Conservation (phyloP, 257 asterid genomes). For the Nicotiana tabacum region DNA sequence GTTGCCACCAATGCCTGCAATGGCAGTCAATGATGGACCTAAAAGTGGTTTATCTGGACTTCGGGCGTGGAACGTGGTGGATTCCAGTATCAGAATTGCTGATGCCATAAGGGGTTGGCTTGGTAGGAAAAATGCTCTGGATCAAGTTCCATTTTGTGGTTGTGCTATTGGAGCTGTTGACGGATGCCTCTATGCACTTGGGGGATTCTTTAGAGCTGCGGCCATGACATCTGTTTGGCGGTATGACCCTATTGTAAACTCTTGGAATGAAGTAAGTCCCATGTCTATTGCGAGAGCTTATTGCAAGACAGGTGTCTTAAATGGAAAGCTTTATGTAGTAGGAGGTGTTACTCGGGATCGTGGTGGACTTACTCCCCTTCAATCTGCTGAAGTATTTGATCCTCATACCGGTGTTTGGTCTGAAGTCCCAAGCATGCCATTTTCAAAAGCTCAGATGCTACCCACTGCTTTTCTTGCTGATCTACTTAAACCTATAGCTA, state of each 20-base stretch:
- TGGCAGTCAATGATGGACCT: constrained; percentile 32
- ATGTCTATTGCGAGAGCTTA: constrained; percentile 82
- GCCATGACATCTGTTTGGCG: constrained; percentile 62
- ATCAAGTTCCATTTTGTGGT: constrained; percentile 75
- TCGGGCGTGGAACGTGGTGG: constrained; percentile 53
- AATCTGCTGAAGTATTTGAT: constrained; percentile 84
- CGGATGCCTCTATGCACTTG: constrained; percentile 72
- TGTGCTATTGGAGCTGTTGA: constrained; percentile 74
- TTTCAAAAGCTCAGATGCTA: constrained; percentile 72
- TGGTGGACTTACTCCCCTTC: constrained; percentile 76
- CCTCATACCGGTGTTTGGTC: constrained; percentile 69
- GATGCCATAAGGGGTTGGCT: constrained; percentile 67
- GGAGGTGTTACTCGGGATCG: constrained; percentile 86
- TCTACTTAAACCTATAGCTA: constrained; percentile 86
- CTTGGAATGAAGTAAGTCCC: constrained; percentile 69
- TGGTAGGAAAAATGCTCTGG: constrained; percentile 52
- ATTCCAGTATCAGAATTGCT: constrained; percentile 43
- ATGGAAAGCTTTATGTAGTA: constrained; percentile 73
- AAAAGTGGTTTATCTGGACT: constrained; percentile 45
- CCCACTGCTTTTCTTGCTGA: constrained; percentile 92
- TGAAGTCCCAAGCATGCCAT: constrained; percentile 86
- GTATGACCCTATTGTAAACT: constrained; percentile 57
- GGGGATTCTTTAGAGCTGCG: constrained; percentile 69
- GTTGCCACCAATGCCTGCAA: constrained; percentile 67
- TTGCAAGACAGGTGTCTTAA: constrained; percentile 67